phyloP scores from a whole-genome alignment of 2,329 filamentous ascomycete species.

The Neurospora crassa region DNA sequence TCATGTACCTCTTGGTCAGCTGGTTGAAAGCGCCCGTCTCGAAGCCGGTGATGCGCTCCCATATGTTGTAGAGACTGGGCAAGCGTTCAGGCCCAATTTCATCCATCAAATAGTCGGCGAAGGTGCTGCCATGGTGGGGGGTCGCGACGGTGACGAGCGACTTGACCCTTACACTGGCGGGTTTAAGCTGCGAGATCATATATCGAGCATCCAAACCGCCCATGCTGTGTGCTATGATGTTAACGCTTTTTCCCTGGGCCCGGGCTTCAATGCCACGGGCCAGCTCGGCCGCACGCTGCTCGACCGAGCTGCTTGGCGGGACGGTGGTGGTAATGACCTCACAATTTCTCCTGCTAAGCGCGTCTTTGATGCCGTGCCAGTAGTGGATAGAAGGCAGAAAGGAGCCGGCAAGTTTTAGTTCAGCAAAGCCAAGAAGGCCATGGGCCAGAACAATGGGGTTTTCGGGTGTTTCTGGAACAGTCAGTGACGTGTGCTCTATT shows the following conservation, averaged over 20 bases:
- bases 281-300: conserved; percentile 49
- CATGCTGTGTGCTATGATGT: conserved; percentile 66
- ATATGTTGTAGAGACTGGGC: conserved; percentile 44
- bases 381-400: conserved; percentile 49
- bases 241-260: conserved; percentile 50
- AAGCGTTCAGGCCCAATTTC: conserved; percentile 35
- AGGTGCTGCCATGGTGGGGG: conserved; percentile 44
- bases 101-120: conserved; percentile 44
- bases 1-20: conserved; percentile 50
- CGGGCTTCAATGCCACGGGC: conserved; percentile 40
- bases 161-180: conserved; percentile 35
- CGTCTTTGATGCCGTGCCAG: conserved; percentile 55
- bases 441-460: conserved; percentile 57
- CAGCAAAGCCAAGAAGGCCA: conserved; percentile 54
- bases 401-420: conserved; percentile 39
- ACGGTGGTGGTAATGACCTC: conserved; percentile 52
- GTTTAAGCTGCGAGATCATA: conserved; percentile 50
- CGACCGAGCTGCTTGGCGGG: conserved; percentile 51
- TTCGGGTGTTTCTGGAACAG: conserved; percentile 39
- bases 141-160: conserved; percentile 46
- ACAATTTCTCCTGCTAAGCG: conserved; percentile 41
- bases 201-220: conserved; percentile 56
- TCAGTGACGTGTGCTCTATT: conserved; percentile 10
- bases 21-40: conserved; percentile 52
- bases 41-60: conserved; percentile 41